Evolutionary conservation across 2,329 filamentous ascomycete species (phyloP), one percentile per base, ranked within the genome.

Genomic region (Aspergillus quadricinctus): DNA sequence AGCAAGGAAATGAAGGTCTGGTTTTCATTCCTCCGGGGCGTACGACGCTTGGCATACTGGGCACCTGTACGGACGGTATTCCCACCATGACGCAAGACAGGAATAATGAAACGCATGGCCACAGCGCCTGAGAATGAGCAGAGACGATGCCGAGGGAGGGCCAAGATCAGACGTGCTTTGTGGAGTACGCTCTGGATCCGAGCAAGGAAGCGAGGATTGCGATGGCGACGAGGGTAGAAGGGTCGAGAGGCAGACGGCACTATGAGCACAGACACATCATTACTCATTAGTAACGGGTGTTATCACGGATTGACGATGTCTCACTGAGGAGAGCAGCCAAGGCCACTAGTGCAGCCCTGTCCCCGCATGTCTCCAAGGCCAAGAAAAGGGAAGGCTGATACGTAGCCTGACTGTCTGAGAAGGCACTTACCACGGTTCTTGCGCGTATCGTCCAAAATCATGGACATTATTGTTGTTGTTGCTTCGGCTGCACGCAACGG

Each of bases 1-100:
- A 14, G 4, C 21, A 17, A 11, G 9, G 8, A 27, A 23, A 14
- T 19, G 27, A 49, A 49, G 29, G 11, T 17, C 23, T 28, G 52
- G 53, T 35, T 45, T 35, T 53, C 51, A 51, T n/a, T 57, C 51
- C 6, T 37, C 52, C 9, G 61, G 66, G 11, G 57, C 60, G 52
- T 66, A 70, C 21, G 60, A 62, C 23, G 64, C 60, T 58, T 69
- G 67, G 56, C 69, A 71, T 10, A 68, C 63, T 31, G 69, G 69
- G 54, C 69, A 71, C 17, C 57, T 63, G 52, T 68, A 69, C 45
- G 59, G 64, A 27, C 61, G 59, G 52, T 69, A 67, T 51, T 67
- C 57, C 54, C 69, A 67, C 68, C 67, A 71, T 40, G 67, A 66
- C 11, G 60, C 62, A 19, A 71, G 59, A 62, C 69, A 71, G 2